Evolutionary conservation across 2,329 filamentous ascomycete species (phyloP).

Genomic region (Beauveria caledonica): DNA sequence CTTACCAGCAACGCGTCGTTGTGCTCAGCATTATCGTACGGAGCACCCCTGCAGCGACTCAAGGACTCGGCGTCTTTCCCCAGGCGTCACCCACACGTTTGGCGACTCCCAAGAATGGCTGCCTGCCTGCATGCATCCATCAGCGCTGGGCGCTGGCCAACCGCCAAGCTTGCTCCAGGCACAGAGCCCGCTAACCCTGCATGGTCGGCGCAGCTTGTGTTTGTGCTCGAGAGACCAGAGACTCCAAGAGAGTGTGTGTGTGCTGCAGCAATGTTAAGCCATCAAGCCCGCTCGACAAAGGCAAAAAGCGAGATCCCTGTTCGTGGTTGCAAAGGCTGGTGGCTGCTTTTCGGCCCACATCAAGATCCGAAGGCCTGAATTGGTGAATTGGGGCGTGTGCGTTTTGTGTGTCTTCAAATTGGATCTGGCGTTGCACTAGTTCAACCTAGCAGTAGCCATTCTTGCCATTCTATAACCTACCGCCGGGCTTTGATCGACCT

Average conservation of each 20-base stretch:
- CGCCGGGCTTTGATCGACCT: slow-evolving; percentile 10
- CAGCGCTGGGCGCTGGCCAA: slow-evolving; percentile 17
- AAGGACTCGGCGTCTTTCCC: slow-evolving; percentile 13
- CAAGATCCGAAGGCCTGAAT: slow-evolving; percentile 26
- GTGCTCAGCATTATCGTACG: neutral
- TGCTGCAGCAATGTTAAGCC: neutral
- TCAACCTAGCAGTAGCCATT: slow-evolving; percentile 4
- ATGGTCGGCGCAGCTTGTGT: neutral
- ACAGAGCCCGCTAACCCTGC: neutral
- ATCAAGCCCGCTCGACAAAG: slow-evolving; percentile 9
- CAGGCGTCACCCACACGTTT: slow-evolving; percentile 25
- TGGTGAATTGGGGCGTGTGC: slow-evolving; percentile 17
- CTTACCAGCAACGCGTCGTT: neutral
- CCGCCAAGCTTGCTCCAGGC: slow-evolving; percentile 8
- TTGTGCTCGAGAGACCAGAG: neutral
- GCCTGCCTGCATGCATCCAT: slow-evolving; percentile 15
- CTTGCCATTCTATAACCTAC: slow-evolving; percentile 6
- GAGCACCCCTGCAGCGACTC: slow-evolving; percentile 10
- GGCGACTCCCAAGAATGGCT: slow-evolving; percentile 7
- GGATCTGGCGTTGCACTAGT: slow-evolving; percentile 12
- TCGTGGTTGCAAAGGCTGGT: neutral
- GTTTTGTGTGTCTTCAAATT: slow-evolving; percentile 9
- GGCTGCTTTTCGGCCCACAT: slow-evolving; percentile 26
- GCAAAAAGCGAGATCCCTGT: slow-evolving; percentile 13
- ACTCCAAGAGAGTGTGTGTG: neutral